Evolutionary conservation across 2,329 filamentous ascomycete species (phyloP), one percentile per base, ranked within the genome.

Genomic region (Aspergillus aculeatinus): DNA sequence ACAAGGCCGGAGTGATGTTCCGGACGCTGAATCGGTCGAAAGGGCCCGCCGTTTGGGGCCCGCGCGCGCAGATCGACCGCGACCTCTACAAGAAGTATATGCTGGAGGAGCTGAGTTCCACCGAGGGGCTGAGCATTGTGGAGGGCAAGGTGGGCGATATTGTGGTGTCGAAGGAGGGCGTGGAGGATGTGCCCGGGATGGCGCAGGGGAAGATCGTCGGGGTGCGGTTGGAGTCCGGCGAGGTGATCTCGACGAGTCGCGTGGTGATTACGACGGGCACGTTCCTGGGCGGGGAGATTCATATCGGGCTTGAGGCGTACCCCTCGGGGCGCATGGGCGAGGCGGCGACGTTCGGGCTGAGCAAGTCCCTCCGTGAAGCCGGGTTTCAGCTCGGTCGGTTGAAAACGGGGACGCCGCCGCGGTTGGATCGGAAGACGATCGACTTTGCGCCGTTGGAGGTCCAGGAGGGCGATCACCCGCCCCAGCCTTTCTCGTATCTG

Each of bases 251-350:
- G 1, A 91, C 94, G 0, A 86, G 83, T 51, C 88, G 89, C 63
- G 93, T 98, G 39, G 85, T 99, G 25, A 97, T 99, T 67, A 98
- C 95, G 0, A 99, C 95, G 0, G 95, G 95, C 0, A 99, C 95
- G 0, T 99, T 99, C 71, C 78, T 99, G 5, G 90, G 94, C 11
- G 95, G 93, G 19, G 95, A 99, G 76, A 99, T 99, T 63, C 95
- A 99, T 69, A 96, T 99, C 63, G 95, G 92, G 0, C 79, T 98
- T 7, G 85, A 96, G 56, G 85, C 83, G 3, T 96, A 87, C 71
- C 93, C 95, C 0, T 90, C 95, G 0, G 95, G 95, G 1, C 87
- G 95, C 9, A 92, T 99, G 81, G 95, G 94, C 11, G 95, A 99
- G 78, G 91, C 91, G 23, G 93, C 95, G 0, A 97, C 95, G 0